Evolutionary conservation across 2,329 filamentous ascomycete genomes (phyloP), one percentile per base, ranked within the genome.

Genomic region (Akanthomyces lecanii): DNA sequence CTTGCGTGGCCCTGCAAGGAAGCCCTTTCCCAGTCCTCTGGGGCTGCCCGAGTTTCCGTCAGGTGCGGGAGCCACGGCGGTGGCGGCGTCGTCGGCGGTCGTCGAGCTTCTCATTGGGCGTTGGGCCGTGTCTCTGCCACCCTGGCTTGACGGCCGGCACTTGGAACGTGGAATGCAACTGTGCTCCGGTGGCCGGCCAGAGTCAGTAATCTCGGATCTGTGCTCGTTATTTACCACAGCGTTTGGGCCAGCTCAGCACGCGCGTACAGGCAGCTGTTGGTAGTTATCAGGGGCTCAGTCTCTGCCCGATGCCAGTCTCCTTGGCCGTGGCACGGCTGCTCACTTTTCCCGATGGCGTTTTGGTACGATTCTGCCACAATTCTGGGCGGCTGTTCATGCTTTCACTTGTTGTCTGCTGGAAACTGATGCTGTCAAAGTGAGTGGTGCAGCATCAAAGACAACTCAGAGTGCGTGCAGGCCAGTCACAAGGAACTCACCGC

Each of bases 1-100:
- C 59, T 61, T 61, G 59, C 59, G 59, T 48, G 59, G 52, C 59
- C 47, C 50, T 54, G 25, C 51, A 21, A 38, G 50, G 30, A 12
- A 61, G 40, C 38, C 25, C 33, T 61, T 36, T n/a, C 57, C 45
- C 40, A 7, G 47, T 16, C 28, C 36, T 21, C 11, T 23, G 23
- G 47, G 12, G 16, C n/a, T 23, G 54, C 16, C 42, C 44, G 28
- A 28, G 42, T 38, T 58, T 61, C 48, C 33, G 33, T 58, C 38
- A 40, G 57, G 47, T 60, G 47, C 23, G 47, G 23, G 47, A 52
- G 48, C 56, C 30, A 59, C 28, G 21, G 50, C 50, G 48, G 21
- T 25, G 50, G 25, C 38, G 58, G 47, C 47, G 47, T 51, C 18
- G 47, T 60, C 18, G 57, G 25, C 33, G 28, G 45, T 51, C 18